Evolutionary conservation across 768 basidiomycete genomes (phyloP).

Genomic region (Infundibulicybe gibba): DNA sequence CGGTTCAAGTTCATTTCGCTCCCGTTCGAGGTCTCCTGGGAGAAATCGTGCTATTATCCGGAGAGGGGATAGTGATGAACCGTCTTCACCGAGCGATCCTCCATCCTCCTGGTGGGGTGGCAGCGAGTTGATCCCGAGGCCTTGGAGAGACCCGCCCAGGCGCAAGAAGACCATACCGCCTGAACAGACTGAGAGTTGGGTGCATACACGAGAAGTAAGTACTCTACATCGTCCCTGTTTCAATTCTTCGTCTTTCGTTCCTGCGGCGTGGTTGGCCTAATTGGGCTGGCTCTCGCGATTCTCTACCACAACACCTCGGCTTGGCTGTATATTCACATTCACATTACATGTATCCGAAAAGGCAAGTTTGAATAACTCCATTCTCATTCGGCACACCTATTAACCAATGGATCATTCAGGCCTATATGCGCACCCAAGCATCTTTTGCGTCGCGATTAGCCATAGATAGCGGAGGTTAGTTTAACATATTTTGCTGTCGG

Average conservation of each 20-base stretch:
- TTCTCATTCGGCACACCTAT: no score
- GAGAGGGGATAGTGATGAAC: not conserved
- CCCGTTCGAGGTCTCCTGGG: not conserved
- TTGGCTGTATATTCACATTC: no score
- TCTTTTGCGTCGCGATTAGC: no score
- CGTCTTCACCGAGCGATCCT: conserved; percentile 5
- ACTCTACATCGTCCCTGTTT: not conserved
- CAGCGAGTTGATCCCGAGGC: conserved; percentile 9
- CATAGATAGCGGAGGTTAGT: no score
- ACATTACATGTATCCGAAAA: no score
- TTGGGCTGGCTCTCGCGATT: no score
- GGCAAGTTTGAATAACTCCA: no score
- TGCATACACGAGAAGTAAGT: conserved; percentile 31
- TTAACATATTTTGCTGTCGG: no score
- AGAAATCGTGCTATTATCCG: not conserved
- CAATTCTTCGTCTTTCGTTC: conserved; percentile 3
- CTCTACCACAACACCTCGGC: no score
- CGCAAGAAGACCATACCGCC: conserved; percentile 29
- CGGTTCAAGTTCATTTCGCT: not conserved
- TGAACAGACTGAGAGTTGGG: conserved; percentile 35
- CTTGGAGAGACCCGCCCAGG: conserved; percentile 25
- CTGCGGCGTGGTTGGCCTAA: no score
- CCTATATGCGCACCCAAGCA: no score
- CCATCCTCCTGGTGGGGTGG: conserved; percentile 6
- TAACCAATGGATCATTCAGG: no score